Conservation (phyloP, 2,329 filamentous ascomycete genomes). For the Epicoccum nigrum region DNA sequence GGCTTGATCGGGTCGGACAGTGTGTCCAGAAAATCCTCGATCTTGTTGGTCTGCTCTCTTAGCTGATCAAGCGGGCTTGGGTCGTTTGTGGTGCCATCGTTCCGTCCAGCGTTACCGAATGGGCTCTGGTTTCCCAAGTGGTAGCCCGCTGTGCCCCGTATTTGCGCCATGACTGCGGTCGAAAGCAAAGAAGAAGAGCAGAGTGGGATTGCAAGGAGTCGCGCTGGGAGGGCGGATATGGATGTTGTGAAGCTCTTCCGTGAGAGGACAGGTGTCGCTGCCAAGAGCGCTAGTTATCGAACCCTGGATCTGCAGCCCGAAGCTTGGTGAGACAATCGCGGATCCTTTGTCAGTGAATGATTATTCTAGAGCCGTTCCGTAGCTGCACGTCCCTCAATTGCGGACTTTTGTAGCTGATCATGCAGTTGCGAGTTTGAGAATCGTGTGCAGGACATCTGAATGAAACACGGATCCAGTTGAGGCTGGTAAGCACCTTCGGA, state of each 20-base stretch:
- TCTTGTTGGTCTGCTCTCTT: conserved; percentile 94
- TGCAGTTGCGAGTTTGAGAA: conserved; percentile 8
- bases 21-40: conserved; percentile 90
- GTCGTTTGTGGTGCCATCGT: conserved; percentile 66
- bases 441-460: conserved; percentile 4
- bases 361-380: conserved; percentile 15
- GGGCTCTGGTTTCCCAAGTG: conserved; percentile 78
- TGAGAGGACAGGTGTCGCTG: conserved; percentile 27
- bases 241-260: conserved; percentile 35
- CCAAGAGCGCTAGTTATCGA: conserved; percentile 19
- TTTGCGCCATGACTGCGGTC: conserved; percentile 59
- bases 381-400: conserved; percentile 10
- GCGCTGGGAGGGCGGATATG: conserved; percentile 33
- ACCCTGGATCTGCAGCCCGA: conserved; percentile 29
- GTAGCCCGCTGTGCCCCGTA: conserved; percentile 74
- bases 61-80: conserved; percentile 85
- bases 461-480: conserved; percentile 7
- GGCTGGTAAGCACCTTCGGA: neutral
- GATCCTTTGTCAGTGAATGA: conserved; percentile 10
- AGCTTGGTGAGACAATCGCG: conserved; percentile 15
- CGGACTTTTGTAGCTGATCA: conserved; percentile 5
- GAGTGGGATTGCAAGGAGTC: conserved; percentile 25
- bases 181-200: conserved; percentile 25
- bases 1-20: conserved; percentile 91
- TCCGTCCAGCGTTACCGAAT: conserved; percentile 67